Conservation (phyloP, 2,329 filamentous ascomycete genomes). For the Colletotrichum tropicale region DNA sequence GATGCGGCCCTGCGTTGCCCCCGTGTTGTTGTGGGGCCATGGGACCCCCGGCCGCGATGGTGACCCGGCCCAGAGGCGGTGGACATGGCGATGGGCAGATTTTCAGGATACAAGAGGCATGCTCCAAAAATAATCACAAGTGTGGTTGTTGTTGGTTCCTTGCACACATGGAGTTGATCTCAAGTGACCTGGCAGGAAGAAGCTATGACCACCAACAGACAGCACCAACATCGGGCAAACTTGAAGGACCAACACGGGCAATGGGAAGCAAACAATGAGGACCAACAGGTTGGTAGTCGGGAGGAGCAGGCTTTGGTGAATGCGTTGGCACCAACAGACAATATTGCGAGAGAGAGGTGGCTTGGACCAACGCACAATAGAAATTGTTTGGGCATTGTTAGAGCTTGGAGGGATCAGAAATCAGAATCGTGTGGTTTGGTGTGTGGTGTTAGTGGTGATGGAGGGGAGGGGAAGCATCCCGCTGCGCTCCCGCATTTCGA, state of each 20-base stretch:
- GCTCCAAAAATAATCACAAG: neutral
- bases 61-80: neutral
- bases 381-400: neutral
- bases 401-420: neutral
- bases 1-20: slow-evolving; percentile 7
- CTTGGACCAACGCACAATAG: neutral
- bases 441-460: neutral
- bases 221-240: neutral
- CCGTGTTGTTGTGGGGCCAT: neutral
- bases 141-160: neutral
- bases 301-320: neutral
- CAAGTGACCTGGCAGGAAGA: neutral
- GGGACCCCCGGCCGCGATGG: neutral
- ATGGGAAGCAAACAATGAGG: neutral
- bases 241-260: neutral
- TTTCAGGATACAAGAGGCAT: neutral
- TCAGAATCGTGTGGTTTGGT: neutral
- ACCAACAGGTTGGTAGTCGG: neutral
- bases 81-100: neutral
- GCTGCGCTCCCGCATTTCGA: neutral
- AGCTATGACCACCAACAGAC: neutral
- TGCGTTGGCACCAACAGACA: neutral
- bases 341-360: neutral
- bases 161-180: neutral
- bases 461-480: neutral